Base-by-base conservation (phyloP, 2,329 filamentous ascomycete genomes). In the Davidsoniella virescens region DNA sequence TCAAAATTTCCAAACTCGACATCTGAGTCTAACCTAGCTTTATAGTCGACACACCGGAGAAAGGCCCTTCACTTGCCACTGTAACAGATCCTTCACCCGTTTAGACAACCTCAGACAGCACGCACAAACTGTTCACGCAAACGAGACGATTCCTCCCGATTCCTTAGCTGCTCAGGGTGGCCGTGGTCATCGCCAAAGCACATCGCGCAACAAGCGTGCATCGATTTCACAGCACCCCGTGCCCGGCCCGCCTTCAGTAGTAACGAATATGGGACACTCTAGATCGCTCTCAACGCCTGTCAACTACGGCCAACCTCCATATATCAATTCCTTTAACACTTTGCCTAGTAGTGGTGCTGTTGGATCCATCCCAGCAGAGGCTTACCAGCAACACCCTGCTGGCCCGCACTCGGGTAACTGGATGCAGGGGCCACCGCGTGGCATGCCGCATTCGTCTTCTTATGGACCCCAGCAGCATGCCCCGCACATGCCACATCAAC, bases 71-170 rank as follows among this genome's bases (percentile, higher is more conserved):
- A 84, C 93, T 64, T 98, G 92, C 58, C 92, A 96, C 64, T 98
- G 92, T 65, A 86, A 83, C 2, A 78, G 92, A 47, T 78, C 87
- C n/a, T 53, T 53, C 17, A 50, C 50, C 20, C 51, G 51, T 16
- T 25, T 55, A 36, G 45, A 55, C 44, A 50, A 54, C 61, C 70
- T 98, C 47, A 80, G 92, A 53, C 92, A 98, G 62, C 92, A 98
- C 70, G 92, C 92, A 42, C 88, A 95, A 64, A 96, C 92, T 0
- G 92, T 98, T 1, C 92, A 98, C 63, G 84, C 94, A 52, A 95
- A 96, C 63, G 92, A 96, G 63, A 87, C 95, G 52, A 98, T 98
- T 33, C 92, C 92, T 3, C 80, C 81, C 39, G 87, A 95, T 63
- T 96, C 92, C 1, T 75, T 96, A 17, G 92, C 92, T 14, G 92